Evolutionary conservation across 1,139 yeast species (phyloP).

Genomic region (Scheffersomyces cryptocercus): DNA sequence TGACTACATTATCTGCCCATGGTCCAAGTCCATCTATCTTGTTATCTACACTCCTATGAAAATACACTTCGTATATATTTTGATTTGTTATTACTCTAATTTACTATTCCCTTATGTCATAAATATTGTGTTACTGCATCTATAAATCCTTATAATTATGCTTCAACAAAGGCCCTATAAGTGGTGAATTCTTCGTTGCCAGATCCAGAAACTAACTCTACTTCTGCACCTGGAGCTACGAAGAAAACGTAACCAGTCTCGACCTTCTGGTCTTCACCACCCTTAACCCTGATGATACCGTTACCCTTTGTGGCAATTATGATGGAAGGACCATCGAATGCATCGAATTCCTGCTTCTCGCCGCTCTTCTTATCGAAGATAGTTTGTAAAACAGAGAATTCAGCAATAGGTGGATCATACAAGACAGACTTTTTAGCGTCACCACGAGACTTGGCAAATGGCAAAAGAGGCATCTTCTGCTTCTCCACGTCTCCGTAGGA

Average conservation of each 20-base stretch:
- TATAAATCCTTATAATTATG: conserved; percentile 21
- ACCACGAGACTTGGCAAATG: conserved; percentile 66
- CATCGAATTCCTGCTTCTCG: conserved; percentile 51
- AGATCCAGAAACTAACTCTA: conserved; percentile 58
- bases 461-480: conserved; percentile 80
- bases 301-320: conserved; percentile 79
- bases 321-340: conserved; percentile 84
- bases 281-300: conserved; percentile 56
- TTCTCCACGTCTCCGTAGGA: conserved; percentile 85
- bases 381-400: conserved; percentile 87
- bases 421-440: conserved; percentile 61
- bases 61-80: too few species aligned
- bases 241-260: conserved; percentile 78
- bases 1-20: too few species aligned
- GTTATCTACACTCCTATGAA: too few species aligned
- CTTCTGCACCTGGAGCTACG: conserved; percentile 72
- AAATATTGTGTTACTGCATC: too few species aligned
- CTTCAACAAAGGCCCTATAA: conserved; percentile 86
- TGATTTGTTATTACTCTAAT: too few species aligned
- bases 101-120: too few species aligned
- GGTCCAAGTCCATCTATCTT: too few species aligned
- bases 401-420: conserved; percentile 96
- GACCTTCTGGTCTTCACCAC: conserved; percentile 43
- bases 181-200: conserved; percentile 59
- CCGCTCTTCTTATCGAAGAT: conserved; percentile 45